A percentile compares a stretch with the other conserved stretches of the same genome.
Conservation (phyloP, 1,284 basidiomycete species). For the Neolentinus lepideus region DNA sequence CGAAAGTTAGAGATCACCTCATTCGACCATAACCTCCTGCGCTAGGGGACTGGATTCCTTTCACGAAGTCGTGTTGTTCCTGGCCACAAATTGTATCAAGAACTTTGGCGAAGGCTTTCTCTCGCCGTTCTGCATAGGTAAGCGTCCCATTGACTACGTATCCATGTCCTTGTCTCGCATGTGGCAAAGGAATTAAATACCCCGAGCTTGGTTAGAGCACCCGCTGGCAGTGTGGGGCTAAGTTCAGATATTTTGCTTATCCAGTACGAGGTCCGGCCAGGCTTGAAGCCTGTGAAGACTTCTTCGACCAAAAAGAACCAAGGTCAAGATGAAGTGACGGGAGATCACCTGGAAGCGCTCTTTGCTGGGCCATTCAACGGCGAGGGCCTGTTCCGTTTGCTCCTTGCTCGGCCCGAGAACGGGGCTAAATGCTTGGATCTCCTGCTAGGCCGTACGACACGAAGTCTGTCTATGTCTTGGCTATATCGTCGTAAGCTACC, state of each 20-base stretch:
- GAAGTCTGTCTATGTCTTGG: no score
- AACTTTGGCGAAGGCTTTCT: conserved; percentile 63
- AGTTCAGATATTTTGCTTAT: no score
- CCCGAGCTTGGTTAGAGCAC: not conserved
- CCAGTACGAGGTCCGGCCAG: no score
- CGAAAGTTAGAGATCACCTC: conserved; percentile 43
- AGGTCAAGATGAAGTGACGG: not conserved
- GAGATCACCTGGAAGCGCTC: not conserved
- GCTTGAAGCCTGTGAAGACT: not conserved
- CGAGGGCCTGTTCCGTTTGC: not conserved
- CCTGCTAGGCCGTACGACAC: no score
- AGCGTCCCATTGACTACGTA: no score
- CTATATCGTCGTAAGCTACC: no score
- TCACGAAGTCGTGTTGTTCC: conserved; percentile 58
- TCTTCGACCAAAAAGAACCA: not conserved
- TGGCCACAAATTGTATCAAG: conserved; percentile 60
- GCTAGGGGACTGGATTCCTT: conserved; percentile 55
- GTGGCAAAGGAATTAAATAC: conserved; percentile 13
- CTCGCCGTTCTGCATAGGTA: conserved; percentile 29
- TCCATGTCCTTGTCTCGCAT: no score
- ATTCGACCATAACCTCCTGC: conserved; percentile 60
- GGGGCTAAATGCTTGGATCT: not conserved
- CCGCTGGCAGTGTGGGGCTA: no score
- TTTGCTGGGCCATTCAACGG: not conserved
- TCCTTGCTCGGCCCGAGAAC: no score